These are phyloP conservation scores for Halophytophthora polymorphica DNA, from an alignment of 352 stramenopile genomes.

Conservation along the genomic window DNA sequence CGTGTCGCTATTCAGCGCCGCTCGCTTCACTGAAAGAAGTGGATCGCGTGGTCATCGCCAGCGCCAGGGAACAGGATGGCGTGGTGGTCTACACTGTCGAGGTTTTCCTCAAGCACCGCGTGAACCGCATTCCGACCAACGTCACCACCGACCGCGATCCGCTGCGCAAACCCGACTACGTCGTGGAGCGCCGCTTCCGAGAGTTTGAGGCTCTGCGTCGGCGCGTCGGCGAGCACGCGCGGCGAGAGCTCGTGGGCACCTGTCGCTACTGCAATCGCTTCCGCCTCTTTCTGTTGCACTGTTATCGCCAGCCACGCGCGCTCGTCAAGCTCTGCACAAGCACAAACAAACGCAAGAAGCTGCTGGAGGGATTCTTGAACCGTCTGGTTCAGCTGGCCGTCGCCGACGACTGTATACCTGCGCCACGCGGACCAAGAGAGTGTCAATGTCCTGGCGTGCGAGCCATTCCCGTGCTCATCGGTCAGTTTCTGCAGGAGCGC, in stretches of 20 bases:
- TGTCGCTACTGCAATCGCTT: conserved; percentile 27
- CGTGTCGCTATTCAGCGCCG: conserved; percentile 3
- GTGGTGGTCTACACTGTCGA: conserved; percentile 45
- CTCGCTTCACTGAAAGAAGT: conserved; percentile 24
- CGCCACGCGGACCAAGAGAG: not conserved
- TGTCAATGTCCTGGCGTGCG: conserved; percentile 13
- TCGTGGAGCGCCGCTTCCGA: conserved; percentile 23
- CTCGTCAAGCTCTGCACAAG: conserved; percentile 29
- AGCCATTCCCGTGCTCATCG: conserved; percentile 16
- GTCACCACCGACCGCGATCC: conserved; percentile 3
- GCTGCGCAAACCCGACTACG: conserved; percentile 19
- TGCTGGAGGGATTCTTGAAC: conserved; percentile 32
- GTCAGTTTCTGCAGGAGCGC: conserved; percentile 20
- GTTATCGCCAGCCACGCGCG: conserved; percentile 22
- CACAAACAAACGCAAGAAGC: conserved; percentile 32
- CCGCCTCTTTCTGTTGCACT: conserved; percentile 19
- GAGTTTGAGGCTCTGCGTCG: conserved; percentile 26
- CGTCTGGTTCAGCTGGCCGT: conserved; percentile 18
- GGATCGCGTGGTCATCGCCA: conserved; percentile 33
- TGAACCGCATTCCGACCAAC: conserved; percentile 47
- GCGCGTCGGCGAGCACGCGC: conserved; percentile 14
- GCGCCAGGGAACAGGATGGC: conserved; percentile 21
- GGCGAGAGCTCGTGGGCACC: conserved; percentile 9
- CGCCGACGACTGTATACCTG: conserved; percentile 3
- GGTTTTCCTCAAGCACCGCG: conserved; percentile 41